Evolutionary conservation across 805 yeast genomes (phyloP), one percentile per base, ranked within the genome.

Genomic region (Yueomyces sp.): DNA sequence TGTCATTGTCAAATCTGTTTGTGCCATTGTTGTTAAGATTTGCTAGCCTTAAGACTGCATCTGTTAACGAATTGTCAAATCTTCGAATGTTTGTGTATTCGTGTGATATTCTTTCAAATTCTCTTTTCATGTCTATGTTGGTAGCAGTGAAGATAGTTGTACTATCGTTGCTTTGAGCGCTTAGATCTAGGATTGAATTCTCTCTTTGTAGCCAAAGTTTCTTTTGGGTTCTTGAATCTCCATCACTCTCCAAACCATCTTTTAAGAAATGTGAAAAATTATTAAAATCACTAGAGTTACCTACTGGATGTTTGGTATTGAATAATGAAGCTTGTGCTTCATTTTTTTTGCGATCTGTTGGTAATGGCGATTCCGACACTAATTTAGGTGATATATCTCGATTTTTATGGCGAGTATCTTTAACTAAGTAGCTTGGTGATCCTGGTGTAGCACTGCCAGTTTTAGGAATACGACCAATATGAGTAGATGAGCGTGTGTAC

Each of bases 161-260:
- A 29, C 50, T 44, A 37, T 45, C 30, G 51, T 56, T 48, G 52
- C 62, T 42, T 53, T 65, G 42, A 7, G 59, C 45, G 37, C 52
- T 55, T 5, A 79, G 60, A 56, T 81, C 88, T 63, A 80, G 65
- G 38, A 81, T 64, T 2, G 85, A 77, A 52, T 76, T 80, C 50
- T 83, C 90, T 49, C 90, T 68, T 58, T 83, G 94, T 33, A 85
- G 65, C 94, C 94, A 85, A 42, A 86, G 69, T 48, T 79, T 73
- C 55, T 83, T 92, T 55, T 85, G 95, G 0, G 94, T 84, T 63
- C 95, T 69, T 1, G 85, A 77, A 47, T 79, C 84, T 30, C 65
- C 57, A 42, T 65, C 65, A 39, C 52, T 51, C 0, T 62, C 60
- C 0, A 63, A 62, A 37, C 63, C 66, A 3, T 65, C 42, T 47